A percentile compares a stretch with the other conserved stretches of the same genome.
phyloP scores from a whole-genome alignment of 2,329 filamentous ascomycete species.

The Trichoderma simmonsii region DNA sequence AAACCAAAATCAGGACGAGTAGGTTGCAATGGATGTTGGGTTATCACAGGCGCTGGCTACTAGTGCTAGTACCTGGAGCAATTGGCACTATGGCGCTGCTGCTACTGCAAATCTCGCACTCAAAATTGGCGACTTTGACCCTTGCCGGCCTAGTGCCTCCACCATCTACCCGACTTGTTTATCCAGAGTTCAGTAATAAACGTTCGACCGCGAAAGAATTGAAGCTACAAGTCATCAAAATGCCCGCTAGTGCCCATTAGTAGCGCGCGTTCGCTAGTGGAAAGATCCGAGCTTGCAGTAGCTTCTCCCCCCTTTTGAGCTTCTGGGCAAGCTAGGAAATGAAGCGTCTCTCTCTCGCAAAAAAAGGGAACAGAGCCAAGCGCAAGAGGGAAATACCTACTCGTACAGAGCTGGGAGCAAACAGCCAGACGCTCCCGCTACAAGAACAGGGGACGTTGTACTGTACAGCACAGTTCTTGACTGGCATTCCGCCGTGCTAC shows the following conservation, averaged over 20 bases:
- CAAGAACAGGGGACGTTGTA: background rate
- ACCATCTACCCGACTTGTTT: background rate
- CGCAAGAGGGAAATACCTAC: background rate
- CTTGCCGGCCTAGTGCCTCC: background rate
- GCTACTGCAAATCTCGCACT: conserved; percentile 7
- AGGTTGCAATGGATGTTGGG: background rate
- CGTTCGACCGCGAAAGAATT: background rate
- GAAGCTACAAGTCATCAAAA: background rate
- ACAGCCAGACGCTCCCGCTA: background rate
- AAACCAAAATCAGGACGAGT: background rate
- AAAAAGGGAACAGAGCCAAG: background rate
- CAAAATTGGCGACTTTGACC: background rate
- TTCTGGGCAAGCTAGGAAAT: conserved; percentile 13
- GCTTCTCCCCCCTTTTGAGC: conserved; percentile 6
- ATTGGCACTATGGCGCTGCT: background rate
- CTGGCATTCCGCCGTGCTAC: background rate
- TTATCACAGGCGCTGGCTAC: background rate
- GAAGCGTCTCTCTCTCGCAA: conserved; percentile 4
- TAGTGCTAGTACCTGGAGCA: background rate
- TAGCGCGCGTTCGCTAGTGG: conserved; percentile 14
- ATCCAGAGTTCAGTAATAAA: background rate
- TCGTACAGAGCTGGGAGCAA: background rate
- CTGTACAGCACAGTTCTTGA: background rate
- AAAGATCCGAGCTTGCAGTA: conserved; percentile 17
- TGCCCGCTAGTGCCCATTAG: conserved; percentile 10